phyloP scores from a whole-genome alignment of 768 basidiomycete species.

The Trametes cubensis region DNA sequence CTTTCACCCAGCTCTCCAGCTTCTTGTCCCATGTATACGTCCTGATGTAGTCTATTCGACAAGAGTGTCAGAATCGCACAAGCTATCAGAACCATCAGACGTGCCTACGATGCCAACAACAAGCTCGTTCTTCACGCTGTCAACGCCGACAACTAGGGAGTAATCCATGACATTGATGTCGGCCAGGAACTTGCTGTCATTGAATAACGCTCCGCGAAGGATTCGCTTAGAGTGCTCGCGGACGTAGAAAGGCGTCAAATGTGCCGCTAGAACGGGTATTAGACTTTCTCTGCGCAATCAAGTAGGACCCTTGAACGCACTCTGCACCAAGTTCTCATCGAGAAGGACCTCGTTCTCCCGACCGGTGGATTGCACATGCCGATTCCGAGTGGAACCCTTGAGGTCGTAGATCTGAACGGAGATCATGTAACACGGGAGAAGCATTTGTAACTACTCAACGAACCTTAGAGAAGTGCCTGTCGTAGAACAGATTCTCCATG shows the following conservation, averaged over 20 bases:
- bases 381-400: constrained; percentile 93
- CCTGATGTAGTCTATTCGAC: constrained; percentile 83
- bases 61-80: not conserved
- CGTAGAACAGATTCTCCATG: constrained; percentile 98
- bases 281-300: not conserved
- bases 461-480: constrained; percentile 86
- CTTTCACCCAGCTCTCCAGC: constrained; percentile 97
- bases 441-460: not conserved
- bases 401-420: constrained; percentile 87
- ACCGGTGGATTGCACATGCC: constrained; percentile 89
- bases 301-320: constrained; percentile 41
- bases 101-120: constrained; percentile 95
- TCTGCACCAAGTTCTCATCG: constrained; percentile 94
- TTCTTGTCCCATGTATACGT: constrained; percentile 99
- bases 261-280: constrained; percentile 57
- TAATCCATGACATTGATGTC: constrained; percentile 99
- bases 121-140: constrained; percentile 84
- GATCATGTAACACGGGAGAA: constrained; percentile 7
- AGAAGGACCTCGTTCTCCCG: constrained; percentile 91
- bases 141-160: constrained; percentile 94
- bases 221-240: constrained; percentile 97
- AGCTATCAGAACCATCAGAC: constrained; percentile 36
- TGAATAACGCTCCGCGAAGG: constrained; percentile 85
- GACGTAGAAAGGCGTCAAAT: constrained; percentile 87
- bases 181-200: constrained; percentile 93